Evolutionary conservation across 2,329 filamentous ascomycete species (phyloP), one percentile per base, ranked within the genome.

Genomic region (Fusarium annulatum): DNA sequence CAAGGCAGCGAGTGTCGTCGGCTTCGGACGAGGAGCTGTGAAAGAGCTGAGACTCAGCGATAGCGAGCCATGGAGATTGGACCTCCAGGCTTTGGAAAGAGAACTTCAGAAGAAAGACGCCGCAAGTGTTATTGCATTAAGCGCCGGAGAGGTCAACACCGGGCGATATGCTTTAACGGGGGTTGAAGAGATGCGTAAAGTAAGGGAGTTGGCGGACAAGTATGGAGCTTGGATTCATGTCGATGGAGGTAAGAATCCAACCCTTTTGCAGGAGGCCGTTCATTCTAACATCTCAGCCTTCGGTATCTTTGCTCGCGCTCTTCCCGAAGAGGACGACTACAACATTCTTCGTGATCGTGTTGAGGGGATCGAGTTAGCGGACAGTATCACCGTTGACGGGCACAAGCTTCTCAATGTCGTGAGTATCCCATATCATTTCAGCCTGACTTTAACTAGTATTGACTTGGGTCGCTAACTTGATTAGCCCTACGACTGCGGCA

Each of bases 381-480:
- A 98, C 79, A 97, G 94, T 57, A 95, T 98, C 75, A 92, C 94
- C 0, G 91, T 93, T 5, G 95, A 98, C 78, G 93, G 89, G 0
- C 96, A 98, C 82, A 98, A 98, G 79, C 84, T 97, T n/a, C 88
- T 98, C 69, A 98, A 98, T 75, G 94, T 97, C 51, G 90, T 91
- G 81, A 68, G 89, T 86, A 28, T n/a, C 30, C 16, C 34, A 36
- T 38, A 19, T 28, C 69, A 23, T 49, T 63, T 23, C 23, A 46
- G n/a, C 34, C 45, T 34, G 21, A 34, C 14, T 19, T 14, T 15
- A 49, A 8, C 23, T 12, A 10, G 10, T 39, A 41, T 14, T 19
- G 16, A 10, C 48, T 14, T 23, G n/a, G 12, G 18, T 55, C 28
- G 16, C 70, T 73, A 51, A 78, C 51, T 38, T 57, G 56, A 33